Percentiles rank a stretch among this genome's conserved stretches.
phyloP scores from a whole-genome alignment of 768 basidiomycete species.

The Leucosporidium creatinivorum region DNA sequence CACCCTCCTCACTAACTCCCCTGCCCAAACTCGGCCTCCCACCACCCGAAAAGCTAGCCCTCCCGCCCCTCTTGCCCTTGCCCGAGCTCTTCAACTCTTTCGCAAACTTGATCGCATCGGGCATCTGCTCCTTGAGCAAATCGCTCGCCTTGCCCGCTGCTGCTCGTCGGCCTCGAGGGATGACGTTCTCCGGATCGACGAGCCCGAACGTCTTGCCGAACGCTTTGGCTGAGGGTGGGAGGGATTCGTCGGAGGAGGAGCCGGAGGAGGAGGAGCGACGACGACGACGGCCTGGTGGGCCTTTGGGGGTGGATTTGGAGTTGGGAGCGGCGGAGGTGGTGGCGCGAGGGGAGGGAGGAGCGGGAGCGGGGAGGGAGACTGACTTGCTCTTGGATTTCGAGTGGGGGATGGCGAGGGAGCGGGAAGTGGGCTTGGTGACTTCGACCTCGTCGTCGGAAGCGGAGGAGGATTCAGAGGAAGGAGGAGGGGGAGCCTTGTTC shows the following conservation, averaged over 20 bases:
- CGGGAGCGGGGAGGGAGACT: too few species aligned
- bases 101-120: slow-evolving; percentile 49
- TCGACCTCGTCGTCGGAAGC: not conserved
- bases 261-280: not conserved
- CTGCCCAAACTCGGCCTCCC: slow-evolving; percentile 8
- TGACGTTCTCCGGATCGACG: slow-evolving; percentile 19
- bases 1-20: slow-evolving; percentile 22
- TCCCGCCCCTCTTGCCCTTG: slow-evolving; percentile 35
- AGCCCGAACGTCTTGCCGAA: slow-evolving; percentile 8
- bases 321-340: not conserved
- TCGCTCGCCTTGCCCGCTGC: slow-evolving; percentile 14
- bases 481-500: not conserved
- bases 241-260: slow-evolving; percentile 67
- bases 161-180: slow-evolving; percentile 10
- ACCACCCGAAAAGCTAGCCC: too few species aligned
- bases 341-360: too few species aligned
- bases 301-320: not conserved
- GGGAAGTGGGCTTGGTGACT: not conserved
- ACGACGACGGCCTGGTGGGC: not conserved
- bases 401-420: too few species aligned
- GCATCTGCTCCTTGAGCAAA: slow-evolving; percentile 17
- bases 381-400: too few species aligned
- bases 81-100: slow-evolving; percentile 59
- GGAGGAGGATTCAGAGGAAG: not conserved
- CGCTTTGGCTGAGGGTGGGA: slow-evolving; percentile 15